These are phyloP conservation scores for Fagus sylvatica DNA, from an alignment of 306 rosid species.

Conservation along the genomic window DNA sequence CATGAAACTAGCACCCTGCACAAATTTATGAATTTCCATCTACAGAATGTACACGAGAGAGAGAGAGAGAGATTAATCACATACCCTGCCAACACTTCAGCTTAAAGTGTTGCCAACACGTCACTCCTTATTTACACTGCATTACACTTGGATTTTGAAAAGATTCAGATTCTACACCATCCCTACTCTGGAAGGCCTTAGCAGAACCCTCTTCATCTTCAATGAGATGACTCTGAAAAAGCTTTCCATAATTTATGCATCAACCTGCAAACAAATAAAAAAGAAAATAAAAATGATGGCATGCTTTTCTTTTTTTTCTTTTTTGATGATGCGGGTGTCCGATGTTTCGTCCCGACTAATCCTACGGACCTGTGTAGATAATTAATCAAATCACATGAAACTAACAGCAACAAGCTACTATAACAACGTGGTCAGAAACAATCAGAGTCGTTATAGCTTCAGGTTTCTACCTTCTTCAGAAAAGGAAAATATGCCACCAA, in stretches of 20 bases:
- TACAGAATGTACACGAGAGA: constrained; percentile 43
- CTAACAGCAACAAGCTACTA: not conserved
- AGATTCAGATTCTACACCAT: not conserved
- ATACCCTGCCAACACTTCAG: constrained; percentile 8
- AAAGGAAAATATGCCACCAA: constrained; percentile 63
- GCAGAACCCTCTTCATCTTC: not conserved
- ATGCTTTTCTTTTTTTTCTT: too few relatives aligned
- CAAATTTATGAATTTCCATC: constrained; percentile 34
- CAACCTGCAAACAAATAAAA: constrained; percentile 27
- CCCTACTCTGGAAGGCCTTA: not conserved
- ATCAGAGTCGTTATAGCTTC: not conserved
- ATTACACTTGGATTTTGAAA: constrained; percentile 7
- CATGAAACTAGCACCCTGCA: constrained; percentile 30
- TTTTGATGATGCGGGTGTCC: too few relatives aligned
- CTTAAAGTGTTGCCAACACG: constrained; percentile 23
- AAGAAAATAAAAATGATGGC: too few relatives aligned
- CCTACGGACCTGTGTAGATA: too few relatives aligned
- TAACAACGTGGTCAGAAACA: not conserved
- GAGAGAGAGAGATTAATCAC: constrained; percentile 11
- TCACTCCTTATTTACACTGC: constrained; percentile 25
- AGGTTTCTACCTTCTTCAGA: constrained; percentile 58
- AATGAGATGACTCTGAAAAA: constrained; percentile 13
- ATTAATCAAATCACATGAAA: not conserved
- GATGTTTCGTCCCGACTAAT: too few relatives aligned
- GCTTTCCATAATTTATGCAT: constrained; percentile 5